Conservation (phyloP, 2,329 filamentous ascomycete genomes). For the Tolypocladium sp. region DNA sequence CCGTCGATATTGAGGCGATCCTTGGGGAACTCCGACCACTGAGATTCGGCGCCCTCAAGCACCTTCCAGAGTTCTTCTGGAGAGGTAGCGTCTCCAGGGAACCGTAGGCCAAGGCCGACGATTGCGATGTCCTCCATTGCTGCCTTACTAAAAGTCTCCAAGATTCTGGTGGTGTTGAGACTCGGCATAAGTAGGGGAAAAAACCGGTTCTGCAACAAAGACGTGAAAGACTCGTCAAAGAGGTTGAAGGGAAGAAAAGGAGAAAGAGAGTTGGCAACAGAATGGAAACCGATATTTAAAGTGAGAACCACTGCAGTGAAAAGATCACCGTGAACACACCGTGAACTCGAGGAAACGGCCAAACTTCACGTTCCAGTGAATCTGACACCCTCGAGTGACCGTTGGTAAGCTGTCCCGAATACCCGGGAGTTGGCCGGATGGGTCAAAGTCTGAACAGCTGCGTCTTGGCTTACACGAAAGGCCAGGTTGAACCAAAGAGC, state of each 20-base stretch:
- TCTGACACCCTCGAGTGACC: neutral
- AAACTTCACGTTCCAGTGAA: neutral
- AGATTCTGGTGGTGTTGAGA: neutral
- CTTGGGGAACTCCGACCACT: slow-evolving; percentile 39
- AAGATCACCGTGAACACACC: neutral
- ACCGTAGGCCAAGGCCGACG: slow-evolving; percentile 40
- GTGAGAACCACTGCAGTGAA: neutral
- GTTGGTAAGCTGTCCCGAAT: neutral
- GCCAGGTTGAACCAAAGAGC: neutral
- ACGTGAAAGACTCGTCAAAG: neutral
- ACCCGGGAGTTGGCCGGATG: neutral
- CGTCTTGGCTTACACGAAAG: too few species aligned
- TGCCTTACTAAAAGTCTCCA: neutral
- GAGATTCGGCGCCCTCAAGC: slow-evolving; percentile 30
- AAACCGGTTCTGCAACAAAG: neutral
- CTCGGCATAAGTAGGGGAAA: neutral
- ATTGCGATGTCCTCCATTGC: slow-evolving; percentile 38
- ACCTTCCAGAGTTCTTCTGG: slow-evolving; percentile 40
- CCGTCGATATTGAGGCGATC: slow-evolving; percentile 40
- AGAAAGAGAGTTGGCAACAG: too few species aligned
- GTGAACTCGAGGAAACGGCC: neutral
- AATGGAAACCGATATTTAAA: neutral
- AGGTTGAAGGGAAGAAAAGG: neutral
- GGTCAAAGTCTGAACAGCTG: neutral
- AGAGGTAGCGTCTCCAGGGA: slow-evolving; percentile 38